phyloP scores from a whole-genome alignment of 1,284 basidiomycete genomes.

The Rhodotorula sp. region DNA sequence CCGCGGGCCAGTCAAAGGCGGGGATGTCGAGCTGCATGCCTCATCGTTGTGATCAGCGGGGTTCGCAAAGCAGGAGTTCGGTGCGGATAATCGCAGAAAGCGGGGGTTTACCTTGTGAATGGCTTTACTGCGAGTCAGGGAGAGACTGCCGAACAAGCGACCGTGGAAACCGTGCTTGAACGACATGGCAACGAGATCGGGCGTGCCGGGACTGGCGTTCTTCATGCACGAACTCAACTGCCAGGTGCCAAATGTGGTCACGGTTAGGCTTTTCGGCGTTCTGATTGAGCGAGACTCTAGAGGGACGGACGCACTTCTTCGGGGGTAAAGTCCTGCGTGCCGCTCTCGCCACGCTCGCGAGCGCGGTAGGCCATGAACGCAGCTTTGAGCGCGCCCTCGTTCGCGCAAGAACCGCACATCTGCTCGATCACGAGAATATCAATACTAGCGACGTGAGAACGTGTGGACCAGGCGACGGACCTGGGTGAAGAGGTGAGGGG shows the following conservation, averaged over 20 bases:
- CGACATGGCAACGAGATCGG: constrained; percentile 55
- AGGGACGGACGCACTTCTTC: constrained; percentile 41
- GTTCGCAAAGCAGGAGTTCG: no score
- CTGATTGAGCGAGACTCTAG: neutral
- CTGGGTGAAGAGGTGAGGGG: constrained; percentile 47
- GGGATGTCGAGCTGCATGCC: constrained; percentile 55
- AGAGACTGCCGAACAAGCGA: constrained; percentile 55
- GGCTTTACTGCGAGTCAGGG: constrained; percentile 53
- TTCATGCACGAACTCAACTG: constrained; percentile 54
- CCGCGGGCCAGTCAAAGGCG: constrained; percentile 59
- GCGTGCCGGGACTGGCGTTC: constrained; percentile 56
- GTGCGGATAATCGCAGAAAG: no score
- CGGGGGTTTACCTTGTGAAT: constrained; percentile 52
- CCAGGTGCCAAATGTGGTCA: no score
- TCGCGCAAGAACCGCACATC: constrained; percentile 48
- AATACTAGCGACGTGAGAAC: no score
- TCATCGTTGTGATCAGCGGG: no score
- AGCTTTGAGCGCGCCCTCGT: constrained; percentile 58
- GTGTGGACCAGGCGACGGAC: neutral
- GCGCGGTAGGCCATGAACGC: constrained; percentile 56
- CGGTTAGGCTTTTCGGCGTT: constrained; percentile 10
- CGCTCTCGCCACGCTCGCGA: constrained; percentile 47
- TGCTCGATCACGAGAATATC: constrained; percentile 1
- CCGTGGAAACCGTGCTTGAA: constrained; percentile 58
- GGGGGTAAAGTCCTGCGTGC: constrained; percentile 42